Evolutionary conservation across 176 grass and related monocot species (phyloP).

Genomic region (Eremochloa ophiuroides): DNA sequence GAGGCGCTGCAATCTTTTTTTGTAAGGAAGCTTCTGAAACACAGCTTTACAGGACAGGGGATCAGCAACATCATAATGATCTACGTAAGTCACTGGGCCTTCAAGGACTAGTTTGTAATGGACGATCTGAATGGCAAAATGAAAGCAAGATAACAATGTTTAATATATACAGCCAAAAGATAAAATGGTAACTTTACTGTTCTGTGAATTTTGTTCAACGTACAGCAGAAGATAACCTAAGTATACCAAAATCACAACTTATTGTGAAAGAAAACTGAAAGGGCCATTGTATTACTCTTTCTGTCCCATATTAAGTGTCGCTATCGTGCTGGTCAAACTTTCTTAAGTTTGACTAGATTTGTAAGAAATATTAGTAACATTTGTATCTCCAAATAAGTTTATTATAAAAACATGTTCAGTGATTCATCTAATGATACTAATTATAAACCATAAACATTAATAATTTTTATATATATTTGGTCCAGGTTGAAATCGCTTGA

Average conservation of each 20-base stretch:
- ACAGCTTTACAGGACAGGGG: slow-evolving; percentile 60
- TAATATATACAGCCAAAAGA: background rate
- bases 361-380: no score
- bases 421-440: no score
- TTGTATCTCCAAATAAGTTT: no score
- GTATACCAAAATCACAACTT: background rate
- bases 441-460: no score
- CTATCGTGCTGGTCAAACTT: no score
- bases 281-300: background rate
- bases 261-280: background rate
- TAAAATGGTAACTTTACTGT: background rate
- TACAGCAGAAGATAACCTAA: slow-evolving; percentile 9
- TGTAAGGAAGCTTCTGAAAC: slow-evolving; percentile 54
- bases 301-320: no score
- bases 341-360: no score
- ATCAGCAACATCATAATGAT: slow-evolving; percentile 45
- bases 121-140: slow-evolving; percentile 48
- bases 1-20: slow-evolving; percentile 45
- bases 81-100: slow-evolving; percentile 55
- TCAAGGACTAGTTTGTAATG: slow-evolving; percentile 78
- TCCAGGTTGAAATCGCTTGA: no score
- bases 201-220: background rate
- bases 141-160: slow-evolving; percentile 4
- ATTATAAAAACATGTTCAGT: no score
- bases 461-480: no score